Percentiles rank a stretch among this genome's conserved stretches.
phyloP scores from a whole-genome alignment of 305 asterid genomes.

The Ajuga reptans region DNA sequence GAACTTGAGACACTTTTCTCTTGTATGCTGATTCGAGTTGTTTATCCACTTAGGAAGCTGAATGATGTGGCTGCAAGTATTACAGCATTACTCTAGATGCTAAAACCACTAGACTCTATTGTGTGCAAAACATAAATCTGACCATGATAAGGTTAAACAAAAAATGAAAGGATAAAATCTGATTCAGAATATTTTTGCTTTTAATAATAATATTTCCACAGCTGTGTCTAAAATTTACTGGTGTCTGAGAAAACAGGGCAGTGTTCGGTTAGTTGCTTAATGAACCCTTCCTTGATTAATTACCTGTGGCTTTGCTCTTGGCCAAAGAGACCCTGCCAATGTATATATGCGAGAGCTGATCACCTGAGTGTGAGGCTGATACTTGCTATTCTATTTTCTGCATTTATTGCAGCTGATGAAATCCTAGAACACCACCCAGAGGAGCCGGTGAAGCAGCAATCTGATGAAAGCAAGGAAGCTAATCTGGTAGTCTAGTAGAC shows the following conservation, averaged over 20 bases:
- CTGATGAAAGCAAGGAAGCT: constrained; percentile 37
- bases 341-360: background rate
- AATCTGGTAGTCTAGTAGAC: constrained; percentile 42
- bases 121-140: constrained; percentile 2
- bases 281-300: background rate
- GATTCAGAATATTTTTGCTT: background rate
- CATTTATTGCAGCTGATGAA: constrained; percentile 54
- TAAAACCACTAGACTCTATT: constrained; percentile 15
- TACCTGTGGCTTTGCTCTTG: background rate
- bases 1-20: background rate
- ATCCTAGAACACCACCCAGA: constrained; percentile 45
- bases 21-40: background rate
- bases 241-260: background rate
- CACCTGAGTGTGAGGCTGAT: constrained; percentile 2
- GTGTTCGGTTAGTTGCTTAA: constrained; percentile 13
- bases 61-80: background rate
- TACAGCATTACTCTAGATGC: constrained; percentile 5
- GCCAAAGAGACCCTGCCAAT: constrained; percentile 8
- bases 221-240: background rate
- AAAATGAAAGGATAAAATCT: constrained; percentile 5
- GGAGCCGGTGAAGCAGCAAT: constrained; percentile 40
- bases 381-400: constrained; percentile 1
- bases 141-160: background rate
- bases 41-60: background rate
- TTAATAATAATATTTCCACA: background rate